Evolutionary conservation across 2,329 filamentous ascomycete species (phyloP), one percentile per base, ranked within the genome.

Genomic region (Colletotrichum agaves): DNA sequence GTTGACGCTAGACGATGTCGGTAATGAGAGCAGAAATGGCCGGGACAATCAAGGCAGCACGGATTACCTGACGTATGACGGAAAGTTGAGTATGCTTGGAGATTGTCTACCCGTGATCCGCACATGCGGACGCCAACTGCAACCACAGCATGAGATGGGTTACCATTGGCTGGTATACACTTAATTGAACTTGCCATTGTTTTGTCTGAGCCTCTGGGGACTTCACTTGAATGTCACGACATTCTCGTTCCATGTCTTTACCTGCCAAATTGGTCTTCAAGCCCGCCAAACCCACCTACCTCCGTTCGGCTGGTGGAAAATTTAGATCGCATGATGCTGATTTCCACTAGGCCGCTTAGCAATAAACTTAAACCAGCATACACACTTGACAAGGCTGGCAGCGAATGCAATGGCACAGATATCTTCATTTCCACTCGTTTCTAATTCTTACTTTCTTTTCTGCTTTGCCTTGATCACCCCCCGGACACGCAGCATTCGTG

Each of bases 401-500:
- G 27, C 8, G 33, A 56, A 56, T 37, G 35, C 15, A 27, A 41
- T 35, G 21, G 33, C 50, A 39, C 46, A 49, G 46, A 31, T 49
- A 49, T 50, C 47, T 31, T 50, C 47, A 23, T 33, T 17, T 23
- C 23, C 47, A n/a, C n/a, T 50, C 31, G 23, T 50, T 50, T 17
- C 23, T 33, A 23, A 3, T 50, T 31, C 15, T 33, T 49, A 13
- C 46, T 57, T 27, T 43, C 23, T 43, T 27, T 41, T 35, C n/a
- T n/a, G 53, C 13, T 31, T 55, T 17, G 53, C 23, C 39, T 57
- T 39, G 37, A 57, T 10, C 23, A 37, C 53, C 53, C 39, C 23
- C 37, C 23, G 39, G 53, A 43, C 53, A 21, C 21, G 44, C 37
- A 43, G 39, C 53, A 57, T 39, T 39, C 44, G 53, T 46, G 53